These are phyloP conservation scores for Dacryopinax spathularia DNA, from an alignment of 768 basidiomycete species.

Conservation along the genomic window DNA sequence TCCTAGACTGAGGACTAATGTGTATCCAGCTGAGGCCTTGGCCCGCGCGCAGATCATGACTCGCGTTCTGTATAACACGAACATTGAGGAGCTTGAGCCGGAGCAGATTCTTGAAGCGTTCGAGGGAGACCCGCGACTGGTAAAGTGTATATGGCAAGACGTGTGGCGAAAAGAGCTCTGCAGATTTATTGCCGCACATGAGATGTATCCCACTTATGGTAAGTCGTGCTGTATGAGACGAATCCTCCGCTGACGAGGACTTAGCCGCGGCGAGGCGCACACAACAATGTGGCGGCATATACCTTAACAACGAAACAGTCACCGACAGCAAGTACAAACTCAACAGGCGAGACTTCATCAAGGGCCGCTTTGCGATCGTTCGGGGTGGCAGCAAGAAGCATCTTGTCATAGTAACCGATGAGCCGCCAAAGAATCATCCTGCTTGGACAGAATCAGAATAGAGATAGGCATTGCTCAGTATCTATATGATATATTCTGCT, in stretches of 20 bases:
- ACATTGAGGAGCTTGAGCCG: constrained; percentile 34
- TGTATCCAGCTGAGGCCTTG: constrained; percentile 27
- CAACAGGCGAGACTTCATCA: constrained; percentile 37
- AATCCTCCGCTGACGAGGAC: neutral
- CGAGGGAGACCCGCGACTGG: constrained; percentile 47
- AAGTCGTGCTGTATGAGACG: too few species aligned
- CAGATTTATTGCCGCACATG: constrained; percentile 46
- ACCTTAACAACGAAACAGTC: constrained; percentile 51
- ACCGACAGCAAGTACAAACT: constrained; percentile 36
- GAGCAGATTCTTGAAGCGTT: constrained; percentile 49
- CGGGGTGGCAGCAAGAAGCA: constrained; percentile 64
- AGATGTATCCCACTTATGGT: constrained; percentile 50
- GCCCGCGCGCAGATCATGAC: constrained; percentile 34
- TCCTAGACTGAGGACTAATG: neutral
- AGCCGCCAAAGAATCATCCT: neutral
- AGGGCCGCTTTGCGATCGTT: constrained; percentile 45
- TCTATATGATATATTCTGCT: constrained; percentile 8
- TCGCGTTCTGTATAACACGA: constrained; percentile 31
- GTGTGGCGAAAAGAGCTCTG: constrained; percentile 40
- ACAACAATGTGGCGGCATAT: constrained; percentile 53
- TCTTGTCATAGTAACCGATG: constrained; percentile 35
- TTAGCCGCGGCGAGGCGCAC: constrained; percentile 47
- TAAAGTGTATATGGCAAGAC: constrained; percentile 35
- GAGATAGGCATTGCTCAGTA: neutral
- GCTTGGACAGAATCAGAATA: neutral